Percentiles rank a stretch among this genome's conserved stretches.
These are phyloP conservation scores for Jaapia argillacea DNA, from an alignment of 768 basidiomycete species.

Conservation along the genomic window DNA sequence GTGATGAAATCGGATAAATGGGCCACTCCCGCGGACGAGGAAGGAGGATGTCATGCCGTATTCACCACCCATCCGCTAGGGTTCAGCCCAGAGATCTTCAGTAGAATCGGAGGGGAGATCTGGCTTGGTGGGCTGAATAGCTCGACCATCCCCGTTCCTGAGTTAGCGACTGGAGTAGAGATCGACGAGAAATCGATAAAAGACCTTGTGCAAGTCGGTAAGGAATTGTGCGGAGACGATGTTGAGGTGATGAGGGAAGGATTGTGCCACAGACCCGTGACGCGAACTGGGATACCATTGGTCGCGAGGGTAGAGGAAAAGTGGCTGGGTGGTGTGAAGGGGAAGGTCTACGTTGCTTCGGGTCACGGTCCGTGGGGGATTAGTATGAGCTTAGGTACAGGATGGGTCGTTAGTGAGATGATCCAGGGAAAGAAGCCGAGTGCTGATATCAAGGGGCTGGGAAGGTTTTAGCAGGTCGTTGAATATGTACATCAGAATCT, in stretches of 20 bases:
- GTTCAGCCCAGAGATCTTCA: constrained; percentile 23
- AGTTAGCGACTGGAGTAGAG: constrained; percentile 12
- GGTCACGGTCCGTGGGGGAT: constrained; percentile 33
- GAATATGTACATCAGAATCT: no score
- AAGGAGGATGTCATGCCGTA: constrained; percentile 18
- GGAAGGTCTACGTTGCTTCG: constrained; percentile 20
- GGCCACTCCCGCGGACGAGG: constrained; percentile 2
- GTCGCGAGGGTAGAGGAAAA: constrained; percentile 18
- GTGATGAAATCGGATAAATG: constrained; percentile 16
- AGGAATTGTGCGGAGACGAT: constrained; percentile 10
- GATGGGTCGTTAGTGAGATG: constrained; percentile 20
- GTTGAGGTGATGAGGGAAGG: constrained; percentile 14
- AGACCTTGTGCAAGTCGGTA: constrained; percentile 7
- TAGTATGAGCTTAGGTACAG: constrained; percentile 20
- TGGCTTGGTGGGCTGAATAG: constrained; percentile 23
- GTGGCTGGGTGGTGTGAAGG: constrained; percentile 16
- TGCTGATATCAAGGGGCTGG: constrained; percentile 17
- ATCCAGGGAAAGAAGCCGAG: constrained; percentile 16
- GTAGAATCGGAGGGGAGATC: constrained; percentile 18
- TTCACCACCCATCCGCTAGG: constrained; percentile 19
- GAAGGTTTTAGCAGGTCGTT: constrained; percentile 4
- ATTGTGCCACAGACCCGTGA: constrained; percentile 28
- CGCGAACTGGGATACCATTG: constrained; percentile 19
- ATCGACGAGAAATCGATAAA: constrained; percentile 6
- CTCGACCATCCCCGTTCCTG: constrained; percentile 12